Evolutionary conservation across 192 early-diverging fungal species (phyloP), one percentile per base, ranked within the genome.

Genomic region (Backusella sp.): DNA sequence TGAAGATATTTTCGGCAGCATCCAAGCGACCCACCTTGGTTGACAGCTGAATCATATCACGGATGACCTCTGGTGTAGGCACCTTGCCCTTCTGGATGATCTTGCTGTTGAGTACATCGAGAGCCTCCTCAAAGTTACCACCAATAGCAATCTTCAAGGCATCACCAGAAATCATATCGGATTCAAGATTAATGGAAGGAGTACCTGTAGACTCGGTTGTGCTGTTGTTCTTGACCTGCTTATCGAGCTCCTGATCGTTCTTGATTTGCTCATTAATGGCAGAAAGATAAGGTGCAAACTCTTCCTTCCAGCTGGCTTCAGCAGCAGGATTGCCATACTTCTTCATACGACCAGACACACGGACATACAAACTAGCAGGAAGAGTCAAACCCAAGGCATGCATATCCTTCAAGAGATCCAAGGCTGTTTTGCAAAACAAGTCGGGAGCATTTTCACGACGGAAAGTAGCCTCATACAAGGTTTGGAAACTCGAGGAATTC

Each of bases 21-120:
- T 79, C 75, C 46, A 79, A 49, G 17, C 74, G 34, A 21, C 66
- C 72, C 44, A 69, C 32, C 70, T 80, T 83, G 68, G 69, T 68
- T 37, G 74, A 70, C 14, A 42, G 28, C 37, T 72, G 68, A 73
- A 83, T 80, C 68, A 80, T 79, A 49, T 83, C 82, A 30, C 78
- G 78, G 0, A 76, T 39, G 7, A 71, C 73, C 35, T 83, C 78
- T 15, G 82, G 77, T 4, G 77, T 70, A 68, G 82, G 82, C 2
- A 76, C 66, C 70, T 75, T 46, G 1, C 69, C 75, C 17, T 73
- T 30, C 11, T 68, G 42, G n/a, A 82, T 39, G 36, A 82, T 82
- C 46, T 73, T 59, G 9, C 56, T 39, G 17, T 79, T 41, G 21
- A 82, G 36, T 23, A 82, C 70, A 3, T 68, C 17, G 4, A 78